These are phyloP conservation scores for Diplogelasinospora grovesii DNA, from an alignment of 495 filamentous ascomycete species.

Conservation along the genomic window DNA sequence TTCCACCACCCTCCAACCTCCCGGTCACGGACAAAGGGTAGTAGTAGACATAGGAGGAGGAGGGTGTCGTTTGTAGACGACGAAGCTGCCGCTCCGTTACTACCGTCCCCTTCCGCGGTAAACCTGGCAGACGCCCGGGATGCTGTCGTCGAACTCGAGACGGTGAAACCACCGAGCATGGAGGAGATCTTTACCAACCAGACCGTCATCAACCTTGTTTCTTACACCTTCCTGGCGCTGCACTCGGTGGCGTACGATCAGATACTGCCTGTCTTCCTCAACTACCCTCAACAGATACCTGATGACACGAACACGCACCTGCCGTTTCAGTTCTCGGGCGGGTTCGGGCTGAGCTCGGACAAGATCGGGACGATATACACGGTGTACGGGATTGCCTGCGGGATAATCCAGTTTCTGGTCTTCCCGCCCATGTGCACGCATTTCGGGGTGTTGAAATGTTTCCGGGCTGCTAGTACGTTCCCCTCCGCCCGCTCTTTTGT, in stretches of 20 bases:
- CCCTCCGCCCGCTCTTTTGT: neutral
- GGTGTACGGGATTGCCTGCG: conserved; percentile 62
- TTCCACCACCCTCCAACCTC: conserved; percentile 14
- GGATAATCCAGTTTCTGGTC: conserved; percentile 70
- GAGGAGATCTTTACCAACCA: conserved; percentile 68
- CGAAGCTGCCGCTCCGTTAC: conserved; percentile 36
- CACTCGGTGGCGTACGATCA: conserved; percentile 77
- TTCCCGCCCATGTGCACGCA: conserved; percentile 64
- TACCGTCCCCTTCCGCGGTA: conserved; percentile 37
- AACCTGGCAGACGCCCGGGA: conserved; percentile 9
- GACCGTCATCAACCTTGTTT: conserved; percentile 65
- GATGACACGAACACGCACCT: conserved; percentile 52
- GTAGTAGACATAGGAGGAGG: too few species aligned
- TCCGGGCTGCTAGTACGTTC: conserved; percentile 45
- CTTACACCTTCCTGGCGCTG: conserved; percentile 68
- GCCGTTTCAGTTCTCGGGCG: conserved; percentile 73
- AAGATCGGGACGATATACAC: conserved; percentile 75
- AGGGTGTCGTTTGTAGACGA: conserved; percentile 37
- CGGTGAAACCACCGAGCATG: conserved; percentile 51
- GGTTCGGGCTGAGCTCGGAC: conserved; percentile 64
- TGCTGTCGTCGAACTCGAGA: conserved; percentile 9
- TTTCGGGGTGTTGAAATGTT: conserved; percentile 65
- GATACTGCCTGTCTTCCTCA: conserved; percentile 73
- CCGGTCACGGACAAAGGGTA: neutral
- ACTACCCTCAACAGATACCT: conserved; percentile 50